Percentiles rank a stretch among this genome's conserved stretches.
These are phyloP conservation scores for Bifiguratus adelaidae DNA, from an alignment of 192 early-diverging fungal species.

Conservation along the genomic window DNA sequence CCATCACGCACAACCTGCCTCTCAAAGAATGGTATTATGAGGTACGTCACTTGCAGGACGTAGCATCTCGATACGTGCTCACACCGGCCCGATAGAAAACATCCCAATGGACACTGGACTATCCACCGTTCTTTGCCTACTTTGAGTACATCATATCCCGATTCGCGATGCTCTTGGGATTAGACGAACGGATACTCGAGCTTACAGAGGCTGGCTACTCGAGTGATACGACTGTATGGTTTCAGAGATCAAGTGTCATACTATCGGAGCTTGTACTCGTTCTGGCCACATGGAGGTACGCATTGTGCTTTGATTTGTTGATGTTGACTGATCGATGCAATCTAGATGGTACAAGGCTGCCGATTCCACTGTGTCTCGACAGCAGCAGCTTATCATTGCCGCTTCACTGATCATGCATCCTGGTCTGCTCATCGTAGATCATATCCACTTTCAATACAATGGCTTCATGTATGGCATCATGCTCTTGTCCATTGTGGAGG, in stretches of 20 bases:
- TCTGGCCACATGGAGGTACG: slow-evolving; percentile 49
- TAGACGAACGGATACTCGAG: slow-evolving; percentile 68
- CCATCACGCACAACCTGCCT: slow-evolving; percentile 81
- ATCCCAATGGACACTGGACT: slow-evolving; percentile 92
- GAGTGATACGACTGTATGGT: slow-evolving; percentile 54
- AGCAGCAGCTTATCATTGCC: slow-evolving; percentile 42
- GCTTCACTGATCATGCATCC: slow-evolving; percentile 56
- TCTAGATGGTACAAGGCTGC: no score
- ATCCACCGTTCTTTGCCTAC: slow-evolving; percentile 97
- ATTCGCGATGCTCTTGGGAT: slow-evolving; percentile 27
- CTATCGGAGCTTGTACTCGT: slow-evolving; percentile 72
- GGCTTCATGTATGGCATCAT: slow-evolving; percentile 85
- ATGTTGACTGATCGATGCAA: no score
- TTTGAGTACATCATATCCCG: slow-evolving; percentile 75
- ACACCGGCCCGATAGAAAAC: slow-evolving; percentile 32
- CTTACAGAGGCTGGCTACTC: slow-evolving; percentile 59
- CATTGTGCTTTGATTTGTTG: slow-evolving; percentile 4
- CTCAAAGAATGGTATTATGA: slow-evolving; percentile 80
- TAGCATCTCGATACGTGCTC: neutral
- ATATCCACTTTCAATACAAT: slow-evolving; percentile 99
- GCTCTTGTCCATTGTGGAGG: slow-evolving; percentile 63
- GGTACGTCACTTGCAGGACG: slow-evolving; percentile 15
- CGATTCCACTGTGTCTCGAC: no score
- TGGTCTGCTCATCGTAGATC: slow-evolving; percentile 79
- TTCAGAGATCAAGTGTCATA: slow-evolving; percentile 79